Base-by-base conservation (phyloP, 495 filamentous ascomycete genomes). In the Pseudomonodictys pantanalensis region DNA sequence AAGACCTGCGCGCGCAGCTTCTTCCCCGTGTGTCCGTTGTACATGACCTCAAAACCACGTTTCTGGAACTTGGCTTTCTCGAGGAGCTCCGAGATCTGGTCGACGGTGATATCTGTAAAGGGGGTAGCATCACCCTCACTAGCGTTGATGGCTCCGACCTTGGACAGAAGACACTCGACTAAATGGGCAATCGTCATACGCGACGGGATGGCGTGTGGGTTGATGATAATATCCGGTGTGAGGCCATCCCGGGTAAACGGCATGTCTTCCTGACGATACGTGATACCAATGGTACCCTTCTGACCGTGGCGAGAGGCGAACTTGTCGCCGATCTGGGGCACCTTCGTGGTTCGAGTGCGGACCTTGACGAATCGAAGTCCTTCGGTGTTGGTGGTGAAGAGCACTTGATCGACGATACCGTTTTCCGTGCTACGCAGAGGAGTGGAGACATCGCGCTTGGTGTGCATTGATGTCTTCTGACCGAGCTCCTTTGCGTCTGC, bases 171-270 rank as follows among this genome's bases (percentile, higher is more conserved):
- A 79, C 93, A 97, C 76, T 99, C 93, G 73, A 99, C 95, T 81
- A 99, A 90, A 80, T 99, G 95, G 58, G 95, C 93, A 80, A 97
- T 97, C 0, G 93, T 99, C 93, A 99, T 99, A 81, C 93, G 93
- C 12, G 93, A 99, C 0, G 93, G 93, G 81, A 99, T 97, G 73
- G 95, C 93, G 81, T 99, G 93, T 0, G 93, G 93, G 70, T 99
- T 99, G 81, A 99, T 97, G 73, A 99, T 97, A 52, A 99, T 77
- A 72, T 99, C 93, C 1, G 93, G 93, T 1, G 86, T 86, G 48
- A 97, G 82, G 62, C 93, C 93, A 73, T 97, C 89, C 39, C 84
- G 78, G 4, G 91, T 95, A 74, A 97, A 99, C 0, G 95, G 95
- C 93, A 99, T 99, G 68, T 99, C 95, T 74, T 97, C 93, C 64